Evolutionary conservation across 805 yeast genomes (phyloP), one percentile per base, ranked within the genome.

Genomic region (Wickerhamiella sergipiensis): DNA sequence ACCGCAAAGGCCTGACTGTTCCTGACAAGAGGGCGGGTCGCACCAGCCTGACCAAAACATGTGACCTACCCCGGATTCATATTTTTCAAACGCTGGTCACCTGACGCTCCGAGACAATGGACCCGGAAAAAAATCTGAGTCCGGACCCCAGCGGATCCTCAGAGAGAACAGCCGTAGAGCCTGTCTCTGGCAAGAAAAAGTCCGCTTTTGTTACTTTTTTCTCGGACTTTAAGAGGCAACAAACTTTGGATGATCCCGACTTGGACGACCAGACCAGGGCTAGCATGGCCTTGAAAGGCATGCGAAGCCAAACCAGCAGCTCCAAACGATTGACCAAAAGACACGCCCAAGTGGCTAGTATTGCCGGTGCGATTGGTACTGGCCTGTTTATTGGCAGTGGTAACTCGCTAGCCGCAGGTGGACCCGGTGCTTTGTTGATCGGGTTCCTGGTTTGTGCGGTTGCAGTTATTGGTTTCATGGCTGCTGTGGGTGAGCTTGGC

Each of bases 321-420:
- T 40, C 43, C 18, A 40, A 40, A 40, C 12, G 29, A 19, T 33
- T 45, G 8, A 26, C 39, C 22, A 45, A 26, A 13, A 36, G 47
- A 7, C 47, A 45, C 15, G 47, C 47, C n/a, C 29, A 23, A 6
- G 39, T 45, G 17, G 29, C 47, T 13, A 29, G 47, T 29, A 18
- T 45, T n/a, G 47, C 47, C 12, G 47, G 47, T 10, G 47, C 47
- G 57, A 78, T 80, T 46, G 87, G 87, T 58, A 80, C 86, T 1
- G 86, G 87, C 64, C 67, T 81, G 50, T 75, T 82, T 55, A 81
- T 81, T 50, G 87, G 87, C 60, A 72, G 79, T 21, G 85, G 83
- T 46, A 60, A 67, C 29, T 75, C 81, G 1, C 68, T 82, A 55
- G 59, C 63, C 39, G 62, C 66, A 13, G 82, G 83, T 55, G 88